Percentiles rank a stretch among this genome's conserved stretches.
phyloP scores from a whole-genome alignment of 495 filamentous ascomycete genomes.

The Diplogelasinospora grovesii region DNA sequence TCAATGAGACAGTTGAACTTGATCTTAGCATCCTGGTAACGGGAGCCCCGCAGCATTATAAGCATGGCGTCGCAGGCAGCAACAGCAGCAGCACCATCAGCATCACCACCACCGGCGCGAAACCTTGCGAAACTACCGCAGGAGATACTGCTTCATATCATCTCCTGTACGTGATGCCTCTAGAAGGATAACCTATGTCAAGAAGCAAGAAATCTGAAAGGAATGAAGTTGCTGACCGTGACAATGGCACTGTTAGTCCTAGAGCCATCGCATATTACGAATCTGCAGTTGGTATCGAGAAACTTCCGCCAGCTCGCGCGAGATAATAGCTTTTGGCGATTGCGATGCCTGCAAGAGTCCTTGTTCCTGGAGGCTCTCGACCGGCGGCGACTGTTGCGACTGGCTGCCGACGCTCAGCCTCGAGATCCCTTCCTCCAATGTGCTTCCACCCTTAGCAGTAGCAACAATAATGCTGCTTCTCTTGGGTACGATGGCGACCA shows the following conservation, averaged over 20 bases:
- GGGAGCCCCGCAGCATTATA: no score
- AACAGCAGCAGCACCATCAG: no score
- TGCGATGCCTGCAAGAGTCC: slow-evolving; percentile 66
- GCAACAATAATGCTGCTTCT: slow-evolving; percentile 7
- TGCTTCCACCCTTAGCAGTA: slow-evolving; percentile 11
- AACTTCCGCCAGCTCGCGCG: slow-evolving; percentile 61
- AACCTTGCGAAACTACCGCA: slow-evolving; percentile 58
- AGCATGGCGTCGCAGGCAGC: no score
- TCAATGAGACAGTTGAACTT: no score
- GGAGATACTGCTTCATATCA: slow-evolving; percentile 70
- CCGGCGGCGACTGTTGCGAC: slow-evolving; percentile 31
- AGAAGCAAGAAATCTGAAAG: not conserved
- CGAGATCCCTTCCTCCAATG: not conserved
- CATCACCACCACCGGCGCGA: no score
- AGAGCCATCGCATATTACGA: slow-evolving; percentile 58
- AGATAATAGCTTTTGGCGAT: slow-evolving; percentile 70
- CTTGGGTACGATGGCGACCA: slow-evolving; percentile 19
- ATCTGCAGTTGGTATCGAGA: slow-evolving; percentile 63
- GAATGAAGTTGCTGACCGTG: not conserved
- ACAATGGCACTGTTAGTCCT: no score
- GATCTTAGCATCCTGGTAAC: no score
- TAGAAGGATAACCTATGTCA: not conserved
- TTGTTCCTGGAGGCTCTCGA: slow-evolving; percentile 44
- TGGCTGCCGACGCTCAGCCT: slow-evolving; percentile 17
- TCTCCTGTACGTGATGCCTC: slow-evolving; percentile 52